Conservation (phyloP, 1,284 basidiomycete species). For the Heimioporus retisporus region DNA sequence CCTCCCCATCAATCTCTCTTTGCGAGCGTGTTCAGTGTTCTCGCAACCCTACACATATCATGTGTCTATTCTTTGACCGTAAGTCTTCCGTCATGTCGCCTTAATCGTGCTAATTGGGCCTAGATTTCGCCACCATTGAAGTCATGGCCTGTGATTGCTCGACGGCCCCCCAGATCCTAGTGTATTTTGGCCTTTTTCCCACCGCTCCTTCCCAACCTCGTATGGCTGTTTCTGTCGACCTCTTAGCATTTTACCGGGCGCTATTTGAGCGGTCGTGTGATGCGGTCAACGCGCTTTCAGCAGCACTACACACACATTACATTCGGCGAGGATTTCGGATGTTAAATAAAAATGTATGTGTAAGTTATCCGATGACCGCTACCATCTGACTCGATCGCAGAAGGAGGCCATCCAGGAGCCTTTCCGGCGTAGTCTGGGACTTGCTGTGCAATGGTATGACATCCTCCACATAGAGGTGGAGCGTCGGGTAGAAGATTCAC, state of each 20-base stretch:
- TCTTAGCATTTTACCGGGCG: not conserved
- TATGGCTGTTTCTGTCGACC: constrained; percentile 1
- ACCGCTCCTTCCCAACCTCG: constrained; percentile 9
- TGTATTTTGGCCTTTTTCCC: constrained; percentile 9
- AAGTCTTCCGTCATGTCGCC: not conserved
- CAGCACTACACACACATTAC: constrained; percentile 7
- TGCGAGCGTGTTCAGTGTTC: not conserved
- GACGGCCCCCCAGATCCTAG: not conserved
- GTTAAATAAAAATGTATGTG: not conserved
- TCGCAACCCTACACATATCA: not conserved
- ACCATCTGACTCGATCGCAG: not conserved
- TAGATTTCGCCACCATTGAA: not conserved
- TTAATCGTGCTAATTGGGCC: too few relatives aligned
- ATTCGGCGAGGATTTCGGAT: constrained; percentile 1
- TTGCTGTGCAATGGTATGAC: constrained; percentile 8
- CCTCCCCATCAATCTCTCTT: not conserved
- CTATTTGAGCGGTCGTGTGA: constrained; percentile 14
- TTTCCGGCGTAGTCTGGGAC: constrained; percentile 1
- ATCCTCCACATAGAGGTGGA: constrained; percentile 6
- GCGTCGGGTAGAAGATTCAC: not conserved
- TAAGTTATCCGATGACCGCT: not conserved
- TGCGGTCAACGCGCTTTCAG: constrained; percentile 13
- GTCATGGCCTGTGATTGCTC: constrained; percentile 8
- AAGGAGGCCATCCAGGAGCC: not conserved
- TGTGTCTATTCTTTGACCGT: not conserved